These are phyloP conservation scores for Tolypocladium sp. DNA, from an alignment of 2,329 filamentous ascomycete species.

Conservation along the genomic window DNA sequence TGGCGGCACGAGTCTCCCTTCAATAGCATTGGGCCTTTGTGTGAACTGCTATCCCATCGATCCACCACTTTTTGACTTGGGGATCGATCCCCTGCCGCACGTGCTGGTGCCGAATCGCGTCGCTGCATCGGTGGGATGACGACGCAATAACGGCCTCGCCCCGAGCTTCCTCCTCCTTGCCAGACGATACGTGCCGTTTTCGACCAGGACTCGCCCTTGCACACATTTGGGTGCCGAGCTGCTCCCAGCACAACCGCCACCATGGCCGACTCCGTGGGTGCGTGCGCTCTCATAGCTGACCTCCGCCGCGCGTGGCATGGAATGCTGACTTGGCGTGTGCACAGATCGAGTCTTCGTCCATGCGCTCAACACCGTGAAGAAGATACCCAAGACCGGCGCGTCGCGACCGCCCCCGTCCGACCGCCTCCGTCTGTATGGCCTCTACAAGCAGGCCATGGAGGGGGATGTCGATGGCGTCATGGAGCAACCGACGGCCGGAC, in stretches of 20 bases:
- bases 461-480: conserved; percentile 93
- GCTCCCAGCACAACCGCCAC: not conserved
- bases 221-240: not conserved
- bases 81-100: not conserved
- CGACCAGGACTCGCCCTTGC: not conserved
- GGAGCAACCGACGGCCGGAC: conserved; percentile 58
- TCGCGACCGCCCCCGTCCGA: conserved; percentile 78
- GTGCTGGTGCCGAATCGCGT: not conserved
- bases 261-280: conserved; percentile 31
- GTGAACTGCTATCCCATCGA: too few relatives aligned
- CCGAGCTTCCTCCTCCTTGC: not conserved
- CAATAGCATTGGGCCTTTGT: not conserved
- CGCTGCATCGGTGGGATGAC: not conserved
- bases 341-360: conserved; percentile 96
- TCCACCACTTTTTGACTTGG: too few relatives aligned
- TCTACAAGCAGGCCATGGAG: conserved; percentile 99
- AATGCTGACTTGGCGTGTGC: conserved; percentile 2
- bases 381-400: conserved; percentile 88
- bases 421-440: conserved; percentile 85
- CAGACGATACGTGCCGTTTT: not conserved
- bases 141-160: not conserved
- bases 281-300: conserved; percentile 5
- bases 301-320: not conserved
- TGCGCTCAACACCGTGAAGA: conserved; percentile 97
- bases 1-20: not conserved